Evolutionary conservation across 1,284 basidiomycete genomes (phyloP), one percentile per base, ranked within the genome.

Genomic region (Trichosporon asahii): DNA sequence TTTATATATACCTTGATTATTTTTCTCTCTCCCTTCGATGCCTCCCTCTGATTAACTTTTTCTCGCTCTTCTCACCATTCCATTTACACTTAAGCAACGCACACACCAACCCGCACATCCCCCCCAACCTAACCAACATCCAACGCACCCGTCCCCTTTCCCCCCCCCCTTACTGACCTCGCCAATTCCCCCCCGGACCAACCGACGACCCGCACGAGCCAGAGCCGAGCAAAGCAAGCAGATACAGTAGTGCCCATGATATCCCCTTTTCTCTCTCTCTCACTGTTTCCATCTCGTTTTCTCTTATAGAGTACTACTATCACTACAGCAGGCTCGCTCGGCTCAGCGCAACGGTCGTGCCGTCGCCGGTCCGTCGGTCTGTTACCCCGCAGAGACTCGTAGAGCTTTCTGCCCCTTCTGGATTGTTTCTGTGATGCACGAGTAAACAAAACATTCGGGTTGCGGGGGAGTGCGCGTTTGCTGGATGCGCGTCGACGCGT

Each of bases 11-110:
- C 40, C 18, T 65, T 40, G 64, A 49, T 44, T 46, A 29, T 44
- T 65, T 68, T 65, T 65, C 31, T 68, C 31, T 68, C 31, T 60
- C 15, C 18, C n/a, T 64, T 61, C 57, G 57, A 61, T 61, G 57
- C 57, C 27, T 60, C 33, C 37, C 44, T 21, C 44, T n/a, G 15
- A 23, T 23, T 53, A 23, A 70, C n/a, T 64, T 67, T 46, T 65
- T 46, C n/a, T n/a, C n/a, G n/a, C n/a, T 49, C 49, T 53, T 49
- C 25, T 66, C 25, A 53, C 23, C 64, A 23, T 65, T 31, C 23
- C 64, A 23, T 65, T 31, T n/a, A 23, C 64, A 40, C 25, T 40
- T 27, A 65, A 65, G 14, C 64, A 11, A 21, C 37, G 33, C 37
- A 23, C 64, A 40, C 64, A 65, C 21, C 63, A 27, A 31, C 55